phyloP scores from a whole-genome alignment of 2,329 filamentous ascomycete species.

The Escovopsis sp. region DNA sequence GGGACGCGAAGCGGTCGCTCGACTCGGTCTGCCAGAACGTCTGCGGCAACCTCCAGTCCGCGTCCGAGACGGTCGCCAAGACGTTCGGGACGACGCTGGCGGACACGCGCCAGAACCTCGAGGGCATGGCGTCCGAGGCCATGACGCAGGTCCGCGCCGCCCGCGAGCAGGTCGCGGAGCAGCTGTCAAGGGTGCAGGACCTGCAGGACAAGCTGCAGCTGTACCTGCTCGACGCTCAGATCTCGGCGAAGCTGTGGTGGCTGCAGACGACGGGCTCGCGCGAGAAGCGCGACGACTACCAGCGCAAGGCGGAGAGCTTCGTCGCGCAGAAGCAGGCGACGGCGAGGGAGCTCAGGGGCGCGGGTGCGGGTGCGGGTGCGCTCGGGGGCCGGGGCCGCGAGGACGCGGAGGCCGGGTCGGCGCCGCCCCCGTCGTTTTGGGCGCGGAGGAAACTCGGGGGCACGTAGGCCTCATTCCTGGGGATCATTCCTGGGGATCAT shows the following conservation, averaged over 20 bases:
- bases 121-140: slow-evolving; percentile 8
- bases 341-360: slow-evolving; percentile 16
- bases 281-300: slow-evolving; percentile 31
- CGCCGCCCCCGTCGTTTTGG: slow-evolving; percentile 7
- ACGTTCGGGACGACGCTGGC: slow-evolving; percentile 8
- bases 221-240: slow-evolving; percentile 35
- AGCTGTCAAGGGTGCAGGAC: slow-evolving; percentile 11
- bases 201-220: slow-evolving; percentile 28
- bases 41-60: slow-evolving; percentile 10
- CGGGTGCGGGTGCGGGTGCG: too few species aligned
- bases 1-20: slow-evolving; percentile 19
- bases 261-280: slow-evolving; percentile 35
- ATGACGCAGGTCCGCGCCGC: slow-evolving; percentile 8
- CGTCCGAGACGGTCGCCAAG: slow-evolving; percentile 15
- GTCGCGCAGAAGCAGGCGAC: slow-evolving; percentile 22
- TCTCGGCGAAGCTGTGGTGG: slow-evolving; percentile 43
- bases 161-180: slow-evolving; percentile 10
- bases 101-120: slow-evolving; percentile 12
- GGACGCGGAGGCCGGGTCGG: slow-evolving; percentile 14
- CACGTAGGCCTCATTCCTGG: too few species aligned
- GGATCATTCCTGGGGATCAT: too few species aligned
- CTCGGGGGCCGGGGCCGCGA: slow-evolving; percentile 8
- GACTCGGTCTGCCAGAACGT: slow-evolving; percentile 17
- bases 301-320: slow-evolving; percentile 30
- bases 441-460: background rate